Base-by-base conservation (phyloP, 306 rosid genomes). In the Ormosia semicastrata region DNA sequence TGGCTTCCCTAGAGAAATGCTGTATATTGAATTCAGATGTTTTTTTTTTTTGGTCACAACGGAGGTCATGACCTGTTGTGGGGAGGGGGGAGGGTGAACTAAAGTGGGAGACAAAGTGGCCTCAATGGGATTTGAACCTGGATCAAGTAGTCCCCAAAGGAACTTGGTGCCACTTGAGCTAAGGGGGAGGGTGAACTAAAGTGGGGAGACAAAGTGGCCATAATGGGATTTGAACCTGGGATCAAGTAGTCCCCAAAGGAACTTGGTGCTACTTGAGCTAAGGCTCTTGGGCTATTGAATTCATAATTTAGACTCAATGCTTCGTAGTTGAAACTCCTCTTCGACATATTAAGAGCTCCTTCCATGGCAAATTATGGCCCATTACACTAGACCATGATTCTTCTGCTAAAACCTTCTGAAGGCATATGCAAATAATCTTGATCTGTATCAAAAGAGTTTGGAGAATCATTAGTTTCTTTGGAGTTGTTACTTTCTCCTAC, bases 341-440 rank as follows among this genome's bases (percentile, higher is more conserved):
- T 40, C 40, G 3, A 76, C 50, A 71, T 36, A 54, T 71, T 54
- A 52, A 40, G 62, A 11, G 73, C 32, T 63, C 75, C 44, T 74
- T 79, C 62, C 18, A 33, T 47, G 52, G 36, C 50, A 57, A 73
- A 40, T 57, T 67, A 66, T 24, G 65, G 57, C 34, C 71, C 78
- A 60, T 68, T 37, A 44, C 71, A 41, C 24, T 15, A 34, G 41
- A 66, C 63, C 58, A 30, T 63, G 18, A 71, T 65, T 46, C 34
- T 63, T 73, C 68, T 43, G 6, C 50, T 62, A 34, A 43, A 76
- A 78, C 68, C 68, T 36, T 54, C 39, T 47, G 73, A 69, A 73
- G 60, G 60, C 59, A 57, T 32, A 37, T 10, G 75, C 84, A 64
- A 63, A 66, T 76, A 62, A 77, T 66, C 65, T 76, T 79, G 39